Evolutionary conservation across 768 basidiomycete genomes (phyloP), one percentile per base, ranked within the genome.

Genomic region (Cystoderma amianthinum): DNA sequence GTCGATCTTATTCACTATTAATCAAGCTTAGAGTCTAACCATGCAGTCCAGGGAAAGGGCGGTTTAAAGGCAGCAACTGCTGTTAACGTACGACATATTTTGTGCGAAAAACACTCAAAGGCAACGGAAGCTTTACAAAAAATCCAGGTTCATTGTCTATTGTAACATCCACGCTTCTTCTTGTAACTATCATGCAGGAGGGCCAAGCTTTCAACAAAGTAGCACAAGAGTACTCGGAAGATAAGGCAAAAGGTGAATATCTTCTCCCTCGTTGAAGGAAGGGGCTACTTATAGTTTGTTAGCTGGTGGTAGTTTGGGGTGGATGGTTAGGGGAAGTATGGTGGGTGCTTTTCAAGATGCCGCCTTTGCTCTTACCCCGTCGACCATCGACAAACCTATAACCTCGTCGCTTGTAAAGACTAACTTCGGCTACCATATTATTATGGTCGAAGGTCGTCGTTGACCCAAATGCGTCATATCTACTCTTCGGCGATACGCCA

Each of bases 301-400:
- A 90, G 89, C 80, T 55, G 89, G 89, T 22, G 89, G 89, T 22
- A 86, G 82, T 54, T 68, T 92, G 30, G 89, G 89, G 5, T 91
- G 88, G 88, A 88, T 87, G 85, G 64, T 65, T 19, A 72, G 89
- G 48, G 88, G 88, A 25, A 86, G 85, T 46, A 90, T 91, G 88
- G 89, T 89, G 33, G 85, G 82, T 61, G 71, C 85, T 19, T 92
- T 92, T 59, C 89, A 92, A 62, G 88, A 92, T 43, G 89, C 79
- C n/a, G 89, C 87, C 4, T 92, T 92, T 59, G 79, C 78, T 13
- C 70, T 92, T 36, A 65, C 74, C 19, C 87, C 88, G 2, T 92
- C 89, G 5, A 75, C 83, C 3, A 76, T 85, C 46, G 88, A 89
- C 60, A 89, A 85, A 48, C 88, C 89, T 3, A 63, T 74, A 38